Percentiles rank a stretch among this genome's conserved stretches.
Conservation (phyloP, 108 stramenopile genomes). For the Skeletonema costatum region DNA sequence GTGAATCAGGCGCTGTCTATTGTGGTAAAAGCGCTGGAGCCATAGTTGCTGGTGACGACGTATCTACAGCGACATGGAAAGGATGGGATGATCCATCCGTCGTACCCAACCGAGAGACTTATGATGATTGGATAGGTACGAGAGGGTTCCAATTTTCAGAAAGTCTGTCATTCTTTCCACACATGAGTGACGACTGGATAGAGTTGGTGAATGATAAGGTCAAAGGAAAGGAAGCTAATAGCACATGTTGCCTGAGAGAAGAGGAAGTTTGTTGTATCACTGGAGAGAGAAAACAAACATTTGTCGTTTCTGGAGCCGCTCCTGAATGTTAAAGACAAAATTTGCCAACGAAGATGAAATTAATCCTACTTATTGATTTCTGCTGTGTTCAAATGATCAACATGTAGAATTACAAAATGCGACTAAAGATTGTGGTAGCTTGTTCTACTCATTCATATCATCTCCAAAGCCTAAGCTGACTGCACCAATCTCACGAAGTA, state of each 20-base stretch:
- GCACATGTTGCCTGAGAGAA: constrained; percentile 18
- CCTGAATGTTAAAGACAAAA: constrained; percentile 1
- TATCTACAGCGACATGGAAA: constrained; percentile 89
- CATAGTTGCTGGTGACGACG: constrained; percentile 66
- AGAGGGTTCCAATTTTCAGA: constrained; percentile 62
- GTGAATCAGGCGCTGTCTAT: constrained; percentile 57
- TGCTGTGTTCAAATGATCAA: background rate
- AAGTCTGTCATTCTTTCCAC: constrained; percentile 73
- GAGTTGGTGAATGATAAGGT: constrained; percentile 56
- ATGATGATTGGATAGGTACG: constrained; percentile 67
- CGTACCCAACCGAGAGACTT: constrained; percentile 62
- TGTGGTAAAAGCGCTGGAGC: constrained; percentile 86
- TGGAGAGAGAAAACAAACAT: constrained; percentile 6
- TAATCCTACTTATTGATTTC: background rate
- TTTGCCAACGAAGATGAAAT: no score
- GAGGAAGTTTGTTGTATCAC: constrained; percentile 32
- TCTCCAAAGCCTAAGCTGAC: constrained; percentile 32
- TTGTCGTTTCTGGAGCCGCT: constrained; percentile 14
- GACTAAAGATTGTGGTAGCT: background rate
- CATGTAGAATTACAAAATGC: background rate
- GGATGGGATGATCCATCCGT: constrained; percentile 87
- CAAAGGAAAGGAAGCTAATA: background rate
- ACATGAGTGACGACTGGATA: constrained; percentile 77
- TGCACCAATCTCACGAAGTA: constrained; percentile 32
- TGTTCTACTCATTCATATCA: constrained; percentile 6